Evolutionary conservation across 179 eudicot genomes (phyloP).

Genomic region (Carnegiea gigantea): DNA sequence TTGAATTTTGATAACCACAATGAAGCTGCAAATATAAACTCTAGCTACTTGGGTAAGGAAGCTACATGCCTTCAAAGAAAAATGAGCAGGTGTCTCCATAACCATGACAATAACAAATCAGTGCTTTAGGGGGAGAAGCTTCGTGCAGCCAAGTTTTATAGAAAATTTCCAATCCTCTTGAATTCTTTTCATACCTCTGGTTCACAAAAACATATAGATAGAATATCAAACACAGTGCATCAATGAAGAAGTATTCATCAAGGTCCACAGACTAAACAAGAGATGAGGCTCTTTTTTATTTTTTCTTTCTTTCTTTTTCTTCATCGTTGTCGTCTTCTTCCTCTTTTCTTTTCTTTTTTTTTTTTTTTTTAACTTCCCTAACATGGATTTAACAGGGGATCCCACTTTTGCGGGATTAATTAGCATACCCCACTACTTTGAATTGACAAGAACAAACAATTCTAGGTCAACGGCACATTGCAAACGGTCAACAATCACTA

Average conservation of each 20-base stretch:
- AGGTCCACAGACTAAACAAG: neutral
- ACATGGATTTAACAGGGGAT: neutral
- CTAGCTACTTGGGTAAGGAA: conserved; percentile 7
- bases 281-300: neutral
- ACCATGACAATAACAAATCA: conserved; percentile 82
- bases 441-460: neutral
- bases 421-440: neutral
- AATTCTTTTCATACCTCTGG: conserved; percentile 79
- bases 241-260: neutral
- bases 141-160: conserved; percentile 83
- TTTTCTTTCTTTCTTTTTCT: neutral
- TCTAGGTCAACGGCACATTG: neutral
- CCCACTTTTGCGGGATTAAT: neutral
- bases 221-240: neutral
- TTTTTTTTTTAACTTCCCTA: neutral
- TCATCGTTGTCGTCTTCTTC: neutral
- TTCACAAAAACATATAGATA: conserved; percentile 26
- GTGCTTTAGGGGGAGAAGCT: conserved; percentile 62
- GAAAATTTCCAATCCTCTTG: conserved; percentile 77
- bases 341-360: neutral
- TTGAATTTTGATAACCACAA: conserved; percentile 23
- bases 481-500: neutral
- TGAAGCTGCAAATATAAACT: conserved; percentile 6
- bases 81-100: conserved; percentile 98
- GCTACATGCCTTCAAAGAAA: conserved; percentile 79